A percentile compares a stretch with the other conserved stretches of the same genome.
phyloP scores from a whole-genome alignment of 2,329 filamentous ascomycete genomes.

The Furcasterigmium sp. region DNA sequence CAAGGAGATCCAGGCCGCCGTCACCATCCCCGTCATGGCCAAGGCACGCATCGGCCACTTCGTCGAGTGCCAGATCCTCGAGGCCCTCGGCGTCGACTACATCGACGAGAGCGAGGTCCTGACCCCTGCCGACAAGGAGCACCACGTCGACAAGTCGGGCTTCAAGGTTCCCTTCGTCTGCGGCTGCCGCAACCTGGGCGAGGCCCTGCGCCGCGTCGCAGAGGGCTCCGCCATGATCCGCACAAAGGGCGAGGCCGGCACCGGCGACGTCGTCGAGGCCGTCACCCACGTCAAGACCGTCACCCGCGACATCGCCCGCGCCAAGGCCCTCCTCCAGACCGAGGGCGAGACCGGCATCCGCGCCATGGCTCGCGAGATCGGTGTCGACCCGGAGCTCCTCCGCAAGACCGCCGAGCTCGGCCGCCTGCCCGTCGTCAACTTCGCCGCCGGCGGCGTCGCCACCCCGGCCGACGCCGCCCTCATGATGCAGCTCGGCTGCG shows the following conservation, averaged over 20 bases:
- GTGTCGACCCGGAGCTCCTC: constrained; percentile 71
- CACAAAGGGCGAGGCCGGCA: constrained; percentile 97
- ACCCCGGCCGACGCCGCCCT: constrained; percentile 94
- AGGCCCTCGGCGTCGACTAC: constrained; percentile 93
- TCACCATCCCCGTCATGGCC: constrained; percentile 98
- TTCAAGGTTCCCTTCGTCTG: constrained; percentile 92
- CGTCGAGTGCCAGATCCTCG: constrained; percentile 97
- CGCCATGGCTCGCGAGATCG: constrained; percentile 75
- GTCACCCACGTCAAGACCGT: constrained; percentile 94
- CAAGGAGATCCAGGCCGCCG: constrained; percentile 87
- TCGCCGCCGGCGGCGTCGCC: constrained; percentile 98
- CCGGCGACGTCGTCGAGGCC: constrained; percentile 93
- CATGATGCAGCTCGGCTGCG: constrained; percentile 97
- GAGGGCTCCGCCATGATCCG: constrained; percentile 98
- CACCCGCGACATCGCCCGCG: constrained; percentile 73
- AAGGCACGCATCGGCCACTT: constrained; percentile 98
- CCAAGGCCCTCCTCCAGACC: constrained; percentile 65
- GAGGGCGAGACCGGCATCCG: constrained; percentile 52
- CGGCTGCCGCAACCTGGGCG: constrained; percentile 89
- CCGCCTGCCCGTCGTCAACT: constrained; percentile 91
- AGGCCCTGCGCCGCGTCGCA: constrained; percentile 83
- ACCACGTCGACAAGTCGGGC: constrained; percentile 84
- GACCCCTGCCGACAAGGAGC: constrained; percentile 83
- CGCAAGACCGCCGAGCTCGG: constrained; percentile 84
- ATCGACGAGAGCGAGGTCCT: constrained; percentile 98